Percentiles rank a stretch among this genome's conserved stretches.
These are phyloP conservation scores for Colletotrichum incanum DNA, from an alignment of 2,329 filamentous ascomycete genomes.

Conservation along the genomic window DNA sequence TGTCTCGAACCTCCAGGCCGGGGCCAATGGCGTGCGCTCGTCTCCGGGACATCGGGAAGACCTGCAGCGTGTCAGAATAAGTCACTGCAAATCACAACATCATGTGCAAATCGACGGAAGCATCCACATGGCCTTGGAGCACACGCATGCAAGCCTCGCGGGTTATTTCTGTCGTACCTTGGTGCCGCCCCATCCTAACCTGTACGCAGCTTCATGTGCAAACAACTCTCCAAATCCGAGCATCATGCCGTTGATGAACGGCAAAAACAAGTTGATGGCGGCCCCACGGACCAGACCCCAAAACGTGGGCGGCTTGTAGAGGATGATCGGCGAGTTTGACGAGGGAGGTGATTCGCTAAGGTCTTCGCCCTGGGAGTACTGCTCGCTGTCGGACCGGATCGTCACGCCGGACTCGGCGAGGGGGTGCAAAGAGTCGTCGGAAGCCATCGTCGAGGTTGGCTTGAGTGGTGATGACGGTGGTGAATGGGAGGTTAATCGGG, in stretches of 20 bases:
- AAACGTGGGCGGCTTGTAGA: conserved; percentile 90
- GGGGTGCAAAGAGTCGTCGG: conserved; percentile 61
- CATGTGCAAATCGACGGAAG: background rate
- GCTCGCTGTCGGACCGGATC: conserved; percentile 87
- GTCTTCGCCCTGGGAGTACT: conserved; percentile 79
- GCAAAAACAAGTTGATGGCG: conserved; percentile 94
- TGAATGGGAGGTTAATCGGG: conserved; percentile 10
- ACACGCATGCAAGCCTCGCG: background rate
- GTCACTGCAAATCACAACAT: background rate
- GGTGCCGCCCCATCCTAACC: conserved; percentile 93
- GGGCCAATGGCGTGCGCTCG: conserved; percentile 80
- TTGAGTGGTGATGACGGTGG: background rate
- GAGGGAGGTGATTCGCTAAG: conserved; percentile 73
- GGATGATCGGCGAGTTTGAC: conserved; percentile 79
- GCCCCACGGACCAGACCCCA: conserved; percentile 90
- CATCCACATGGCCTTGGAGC: background rate
- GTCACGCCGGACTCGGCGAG: conserved; percentile 83
- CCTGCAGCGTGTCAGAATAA: conserved; percentile 53
- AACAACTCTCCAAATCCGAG: conserved; percentile 97
- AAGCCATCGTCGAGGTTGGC: conserved; percentile 62
- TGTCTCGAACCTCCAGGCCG: conserved; percentile 84
- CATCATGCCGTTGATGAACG: conserved; percentile 99
- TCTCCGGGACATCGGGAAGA: conserved; percentile 74
- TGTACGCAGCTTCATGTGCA: conserved; percentile 94
- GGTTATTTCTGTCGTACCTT: conserved; percentile 76